These are phyloP conservation scores for Epichloe gansuensis DNA, from an alignment of 2,329 filamentous ascomycete species.

Conservation along the genomic window DNA sequence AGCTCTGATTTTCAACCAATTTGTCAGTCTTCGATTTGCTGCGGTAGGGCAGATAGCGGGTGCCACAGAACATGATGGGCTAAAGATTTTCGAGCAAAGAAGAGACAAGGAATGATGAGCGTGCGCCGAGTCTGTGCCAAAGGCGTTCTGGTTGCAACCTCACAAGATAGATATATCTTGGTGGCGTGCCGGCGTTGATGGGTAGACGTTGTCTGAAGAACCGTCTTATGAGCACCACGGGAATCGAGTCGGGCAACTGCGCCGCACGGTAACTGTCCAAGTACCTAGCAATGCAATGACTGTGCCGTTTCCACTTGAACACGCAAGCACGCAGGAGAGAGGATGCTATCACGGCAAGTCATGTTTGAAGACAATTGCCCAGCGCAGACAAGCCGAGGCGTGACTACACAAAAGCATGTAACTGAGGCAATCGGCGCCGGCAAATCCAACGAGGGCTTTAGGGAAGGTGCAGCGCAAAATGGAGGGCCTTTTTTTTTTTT, in stretches of 20 bases:
- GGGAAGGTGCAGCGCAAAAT: conserved; percentile 3
- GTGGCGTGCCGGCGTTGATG: background rate
- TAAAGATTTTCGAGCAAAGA: background rate
- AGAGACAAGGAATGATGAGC: conserved; percentile 8
- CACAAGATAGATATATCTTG: conserved; percentile 1
- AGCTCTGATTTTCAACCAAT: conserved; percentile 26
- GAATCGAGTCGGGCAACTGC: background rate
- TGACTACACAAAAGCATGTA: background rate
- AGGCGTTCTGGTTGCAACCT: background rate
- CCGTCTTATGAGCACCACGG: background rate
- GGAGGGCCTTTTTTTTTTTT: background rate
- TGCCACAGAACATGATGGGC: conserved; percentile 12
- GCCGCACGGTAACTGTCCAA: background rate
- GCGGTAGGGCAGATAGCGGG: conserved; percentile 11
- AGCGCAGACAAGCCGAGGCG: background rate
- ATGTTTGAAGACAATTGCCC: background rate
- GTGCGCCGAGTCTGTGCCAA: background rate
- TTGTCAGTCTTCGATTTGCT: conserved; percentile 15
- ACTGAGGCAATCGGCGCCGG: background rate
- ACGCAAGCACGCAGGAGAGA: background rate
- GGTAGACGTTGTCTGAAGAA: background rate
- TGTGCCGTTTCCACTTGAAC: background rate
- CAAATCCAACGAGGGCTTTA: background rate
- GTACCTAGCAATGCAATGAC: background rate
- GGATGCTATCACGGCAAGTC: background rate